Evolutionary conservation across 768 basidiomycete species (phyloP).

Genomic region (Symmetrospora coprosmae): DNA sequence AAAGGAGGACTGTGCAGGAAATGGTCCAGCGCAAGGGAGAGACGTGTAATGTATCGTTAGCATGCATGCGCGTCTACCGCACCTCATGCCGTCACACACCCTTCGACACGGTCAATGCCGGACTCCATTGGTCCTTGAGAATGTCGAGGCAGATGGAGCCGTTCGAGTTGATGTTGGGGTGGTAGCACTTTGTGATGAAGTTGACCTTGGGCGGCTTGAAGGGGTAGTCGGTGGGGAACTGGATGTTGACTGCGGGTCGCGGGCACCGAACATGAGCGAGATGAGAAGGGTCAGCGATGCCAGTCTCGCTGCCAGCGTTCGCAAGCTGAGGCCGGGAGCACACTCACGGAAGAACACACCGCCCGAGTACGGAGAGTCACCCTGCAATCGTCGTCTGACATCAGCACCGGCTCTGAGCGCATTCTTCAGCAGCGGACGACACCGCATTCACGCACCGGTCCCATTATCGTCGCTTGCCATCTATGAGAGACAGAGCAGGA

Average conservation of each 20-base stretch:
- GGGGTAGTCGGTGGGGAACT: conserved; percentile 63
- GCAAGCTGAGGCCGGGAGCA: background rate
- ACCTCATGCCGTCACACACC: conserved; percentile 43
- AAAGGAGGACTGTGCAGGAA: conserved; percentile 58
- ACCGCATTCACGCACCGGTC: conserved; percentile 54
- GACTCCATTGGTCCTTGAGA: conserved; percentile 96
- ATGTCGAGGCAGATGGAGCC: conserved; percentile 98
- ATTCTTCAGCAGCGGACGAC: background rate
- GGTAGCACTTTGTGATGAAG: conserved; percentile 99
- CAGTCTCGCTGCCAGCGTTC: background rate
- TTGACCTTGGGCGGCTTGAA: conserved; percentile 99
- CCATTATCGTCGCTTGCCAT: conserved; percentile 96
- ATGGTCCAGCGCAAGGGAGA: background rate
- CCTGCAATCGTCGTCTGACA: conserved; percentile 42
- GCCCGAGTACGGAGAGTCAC: conserved; percentile 94
- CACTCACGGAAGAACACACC: conserved; percentile 77
- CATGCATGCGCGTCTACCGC: background rate
- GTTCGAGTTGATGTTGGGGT: conserved; percentile 99
- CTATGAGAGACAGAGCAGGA: background rate
- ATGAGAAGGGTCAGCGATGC: background rate
- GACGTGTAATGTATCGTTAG: background rate
- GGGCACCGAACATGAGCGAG: background rate
- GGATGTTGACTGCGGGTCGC: conserved; percentile 50
- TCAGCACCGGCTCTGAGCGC: background rate
- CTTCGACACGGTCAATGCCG: conserved; percentile 96